Evolutionary conservation across 2,329 filamentous ascomycete species (phyloP).

Genomic region (Colletotrichum musae): DNA sequence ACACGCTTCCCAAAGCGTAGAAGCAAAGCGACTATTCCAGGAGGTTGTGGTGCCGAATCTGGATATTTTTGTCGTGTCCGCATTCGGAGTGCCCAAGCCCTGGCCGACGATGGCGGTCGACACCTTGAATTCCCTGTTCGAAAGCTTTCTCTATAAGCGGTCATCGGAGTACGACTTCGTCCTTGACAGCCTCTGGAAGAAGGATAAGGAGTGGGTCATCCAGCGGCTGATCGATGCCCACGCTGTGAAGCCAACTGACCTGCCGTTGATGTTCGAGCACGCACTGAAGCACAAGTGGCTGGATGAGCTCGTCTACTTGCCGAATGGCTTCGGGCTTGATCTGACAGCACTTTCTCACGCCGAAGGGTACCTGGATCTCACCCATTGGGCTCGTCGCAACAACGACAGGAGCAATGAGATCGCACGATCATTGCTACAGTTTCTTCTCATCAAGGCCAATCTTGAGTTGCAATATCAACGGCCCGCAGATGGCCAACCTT

Average conservation of each 20-base stretch:
- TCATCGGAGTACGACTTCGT: constrained; percentile 88
- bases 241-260: constrained; percentile 75
- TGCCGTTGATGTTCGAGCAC: constrained; percentile 68
- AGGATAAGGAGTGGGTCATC: constrained; percentile 89
- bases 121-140: constrained; percentile 82
- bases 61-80: constrained; percentile 84
- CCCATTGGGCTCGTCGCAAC: constrained; percentile 83
- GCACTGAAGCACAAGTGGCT: constrained; percentile 88
- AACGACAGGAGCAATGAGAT: constrained; percentile 77
- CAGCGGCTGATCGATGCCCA: constrained; percentile 84
- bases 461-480: constrained; percentile 84
- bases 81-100: constrained; percentile 82
- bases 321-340: constrained; percentile 89
- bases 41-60: constrained; percentile 80
- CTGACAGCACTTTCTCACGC: constrained; percentile 89
- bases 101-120: constrained; percentile 83
- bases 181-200: constrained; percentile 90
- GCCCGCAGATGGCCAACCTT: constrained; percentile 72
- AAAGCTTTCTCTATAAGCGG: constrained; percentile 85
- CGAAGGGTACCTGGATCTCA: constrained; percentile 82
- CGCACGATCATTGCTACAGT: constrained; percentile 80
- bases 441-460: constrained; percentile 86
- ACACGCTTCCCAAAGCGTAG: constrained; percentile 72
- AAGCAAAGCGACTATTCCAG: constrained; percentile 77
- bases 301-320: constrained; percentile 82